Evolutionary conservation across 1,284 basidiomycete species (phyloP).

Genomic region (Inonotus hispidus): DNA sequence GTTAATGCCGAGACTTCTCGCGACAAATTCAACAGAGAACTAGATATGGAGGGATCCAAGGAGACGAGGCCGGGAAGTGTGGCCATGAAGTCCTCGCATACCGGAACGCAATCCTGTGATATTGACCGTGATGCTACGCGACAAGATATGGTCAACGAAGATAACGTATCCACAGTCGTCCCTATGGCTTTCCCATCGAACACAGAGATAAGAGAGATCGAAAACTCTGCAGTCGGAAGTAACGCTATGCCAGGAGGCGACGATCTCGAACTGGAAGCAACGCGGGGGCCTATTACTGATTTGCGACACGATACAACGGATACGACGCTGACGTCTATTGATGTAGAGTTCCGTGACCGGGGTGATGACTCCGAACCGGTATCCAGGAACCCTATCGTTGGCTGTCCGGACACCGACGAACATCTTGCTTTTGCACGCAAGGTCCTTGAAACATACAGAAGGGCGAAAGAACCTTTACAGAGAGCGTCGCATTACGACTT

Average conservation of each 20-base stretch:
- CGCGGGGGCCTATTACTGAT: background rate
- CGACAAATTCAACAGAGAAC: background rate
- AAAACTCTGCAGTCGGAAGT: background rate
- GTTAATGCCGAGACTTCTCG: background rate
- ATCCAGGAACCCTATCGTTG: conserved; percentile 18
- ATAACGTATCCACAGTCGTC: background rate
- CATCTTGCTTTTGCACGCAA: conserved; percentile 36
- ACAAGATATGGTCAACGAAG: background rate
- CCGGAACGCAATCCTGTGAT: background rate
- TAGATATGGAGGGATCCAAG: background rate
- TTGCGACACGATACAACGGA: background rate
- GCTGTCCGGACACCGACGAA: conserved; percentile 25
- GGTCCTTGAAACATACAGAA: conserved; percentile 41
- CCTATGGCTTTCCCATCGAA: background rate
- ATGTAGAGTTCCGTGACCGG: background rate
- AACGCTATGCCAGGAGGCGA: background rate
- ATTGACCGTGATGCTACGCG: background rate
- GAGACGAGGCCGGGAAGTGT: background rate
- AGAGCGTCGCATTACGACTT: conserved; percentile 45
- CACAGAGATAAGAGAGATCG: background rate
- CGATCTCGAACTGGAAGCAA: background rate
- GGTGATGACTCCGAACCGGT: background rate
- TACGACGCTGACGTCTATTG: background rate
- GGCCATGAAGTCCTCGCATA: background rate
- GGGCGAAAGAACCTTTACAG: conserved; percentile 39